Evolutionary conservation across 805 yeast species (phyloP).

Genomic region (Blastobotrys mokoenaii): DNA sequence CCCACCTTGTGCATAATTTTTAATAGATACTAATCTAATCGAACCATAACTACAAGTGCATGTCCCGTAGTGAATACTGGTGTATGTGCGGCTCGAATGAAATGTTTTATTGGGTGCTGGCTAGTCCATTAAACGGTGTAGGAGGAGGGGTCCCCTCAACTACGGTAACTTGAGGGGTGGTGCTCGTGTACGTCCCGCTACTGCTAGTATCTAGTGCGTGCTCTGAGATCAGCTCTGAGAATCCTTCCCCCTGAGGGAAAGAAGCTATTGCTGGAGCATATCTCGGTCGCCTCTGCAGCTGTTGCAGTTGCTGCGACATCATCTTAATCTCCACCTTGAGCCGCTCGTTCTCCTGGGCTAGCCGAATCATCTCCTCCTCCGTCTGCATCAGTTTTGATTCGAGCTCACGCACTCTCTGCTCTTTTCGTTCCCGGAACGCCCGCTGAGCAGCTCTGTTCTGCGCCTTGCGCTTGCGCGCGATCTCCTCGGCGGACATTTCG

Average conservation of each 20-base stretch:
- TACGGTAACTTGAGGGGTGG: no score
- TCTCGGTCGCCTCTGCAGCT: slow-evolving; percentile 2
- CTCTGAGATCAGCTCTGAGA: slow-evolving; percentile 10
- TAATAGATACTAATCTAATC: no score
- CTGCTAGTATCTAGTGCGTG: no score
- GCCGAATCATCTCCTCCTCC: slow-evolving; percentile 43
- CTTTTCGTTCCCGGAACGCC: slow-evolving; percentile 79
- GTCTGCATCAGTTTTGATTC: slow-evolving; percentile 49
- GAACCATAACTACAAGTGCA: no score
- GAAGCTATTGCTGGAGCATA: slow-evolving; percentile 6
- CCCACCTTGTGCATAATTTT: neutral
- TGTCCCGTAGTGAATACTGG: no score
- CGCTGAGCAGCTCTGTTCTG: slow-evolving; percentile 84
- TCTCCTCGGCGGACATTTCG: neutral
- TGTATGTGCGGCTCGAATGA: no score
- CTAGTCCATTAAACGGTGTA: no score
- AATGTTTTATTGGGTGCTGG: no score
- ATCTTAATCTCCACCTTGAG: slow-evolving; percentile 47
- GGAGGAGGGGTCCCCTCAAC: no score
- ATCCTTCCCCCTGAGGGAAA: slow-evolving; percentile 16
- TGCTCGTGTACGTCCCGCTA: no score
- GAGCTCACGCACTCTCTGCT: slow-evolving; percentile 59
- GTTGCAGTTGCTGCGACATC: slow-evolving; percentile 28
- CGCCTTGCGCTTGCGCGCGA: slow-evolving; percentile 52
- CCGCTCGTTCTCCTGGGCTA: slow-evolving; percentile 42